Evolutionary conservation across 2,329 filamentous ascomycete species (phyloP), one percentile per base, ranked within the genome.

Genomic region (Gnomoniopsis sp.): DNA sequence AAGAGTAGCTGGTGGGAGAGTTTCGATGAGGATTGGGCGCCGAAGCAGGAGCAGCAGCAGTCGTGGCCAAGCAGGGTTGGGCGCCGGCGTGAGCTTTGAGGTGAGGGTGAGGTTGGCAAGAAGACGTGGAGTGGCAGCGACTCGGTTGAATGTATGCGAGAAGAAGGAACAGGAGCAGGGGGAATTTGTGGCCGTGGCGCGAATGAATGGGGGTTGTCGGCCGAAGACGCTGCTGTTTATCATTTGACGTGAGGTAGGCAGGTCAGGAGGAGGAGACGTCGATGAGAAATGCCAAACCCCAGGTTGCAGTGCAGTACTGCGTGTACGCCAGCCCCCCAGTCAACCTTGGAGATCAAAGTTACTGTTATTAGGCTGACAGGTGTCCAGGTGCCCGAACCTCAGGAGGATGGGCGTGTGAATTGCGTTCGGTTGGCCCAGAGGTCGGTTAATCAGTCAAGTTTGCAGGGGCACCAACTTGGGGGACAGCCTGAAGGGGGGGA

Each of bases 121-220:
- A 36, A 36, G 51, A 30, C 22, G 17, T 22, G 51, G 64, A 72
- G 70, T 33, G 74, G 75, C 36, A 74, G 72, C 48, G 72, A 67
- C 62, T 73, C 67, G 49, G 70, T 66, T 8, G 41, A 71, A 62
- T 44, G 62, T 19, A 36, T 53, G 15, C 23, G 44, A 26, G 19
- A 3, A 23, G 38, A 22, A 33, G 23, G 17, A 53, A 30, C 17
- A 53, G 21, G 21, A 46, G 15, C 30, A 44, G 51, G 59, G 65
- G 67, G 65, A 33, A 63, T 68, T 58, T 67, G 69, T 65, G 63
- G 62, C 59, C 67, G 64, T 62, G 70, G 62, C 55, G 69, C 57
- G 63, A 69, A 67, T 57, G 68, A 62, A 62, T 67, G 57, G 63
- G 34, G 55, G 65, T 69, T 69, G 67, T 65, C 67, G 56, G 68